A percentile compares a stretch with the other conserved stretches of the same genome.
Conservation (phyloP, 1,284 basidiomycete genomes). For the Cryptococcus amylolentus region DNA sequence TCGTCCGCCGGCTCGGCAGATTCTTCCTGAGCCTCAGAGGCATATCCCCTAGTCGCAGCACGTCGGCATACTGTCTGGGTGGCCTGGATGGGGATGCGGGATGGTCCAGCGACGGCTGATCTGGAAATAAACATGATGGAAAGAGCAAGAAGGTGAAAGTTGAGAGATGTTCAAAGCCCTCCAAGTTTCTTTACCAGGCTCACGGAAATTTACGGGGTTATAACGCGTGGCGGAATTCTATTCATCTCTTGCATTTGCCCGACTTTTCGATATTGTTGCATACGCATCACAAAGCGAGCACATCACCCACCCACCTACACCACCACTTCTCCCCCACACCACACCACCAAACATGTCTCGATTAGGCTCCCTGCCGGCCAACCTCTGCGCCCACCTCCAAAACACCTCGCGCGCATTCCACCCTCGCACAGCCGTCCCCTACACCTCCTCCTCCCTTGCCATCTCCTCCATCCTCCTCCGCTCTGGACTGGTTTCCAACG, state of each 20-base stretch:
- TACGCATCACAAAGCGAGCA: not conserved
- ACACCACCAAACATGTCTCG: slow-evolving; percentile 11
- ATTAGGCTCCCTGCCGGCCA: slow-evolving; percentile 39
- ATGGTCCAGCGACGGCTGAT: slow-evolving; percentile 16
- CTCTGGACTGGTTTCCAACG: slow-evolving; percentile 44
- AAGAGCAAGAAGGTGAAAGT: not conserved
- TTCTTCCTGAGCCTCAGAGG: slow-evolving; percentile 5
- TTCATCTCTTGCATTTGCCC: not conserved
- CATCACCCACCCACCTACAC: not conserved
- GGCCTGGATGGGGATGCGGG: slow-evolving; percentile 12
- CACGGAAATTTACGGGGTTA: too few species aligned
- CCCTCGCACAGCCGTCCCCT: slow-evolving; percentile 44
- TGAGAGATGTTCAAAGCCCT: not conserved
- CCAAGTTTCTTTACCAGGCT: not conserved
- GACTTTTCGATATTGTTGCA: not conserved
- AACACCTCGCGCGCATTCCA: slow-evolving; percentile 45
- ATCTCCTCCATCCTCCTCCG: slow-evolving; percentile 47
- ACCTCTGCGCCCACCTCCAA: slow-evolving; percentile 45
- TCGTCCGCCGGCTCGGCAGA: slow-evolving; percentile 1
- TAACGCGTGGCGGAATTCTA: not conserved
- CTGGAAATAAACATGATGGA: not conserved
- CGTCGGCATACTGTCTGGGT: slow-evolving; percentile 4
- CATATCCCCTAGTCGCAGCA: slow-evolving; percentile 1
- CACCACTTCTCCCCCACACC: not conserved
- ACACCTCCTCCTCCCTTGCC: slow-evolving; percentile 38